These are phyloP conservation scores for Mycena olivaceomarginata DNA, from an alignment of 768 basidiomycete genomes.

Conservation along the genomic window DNA sequence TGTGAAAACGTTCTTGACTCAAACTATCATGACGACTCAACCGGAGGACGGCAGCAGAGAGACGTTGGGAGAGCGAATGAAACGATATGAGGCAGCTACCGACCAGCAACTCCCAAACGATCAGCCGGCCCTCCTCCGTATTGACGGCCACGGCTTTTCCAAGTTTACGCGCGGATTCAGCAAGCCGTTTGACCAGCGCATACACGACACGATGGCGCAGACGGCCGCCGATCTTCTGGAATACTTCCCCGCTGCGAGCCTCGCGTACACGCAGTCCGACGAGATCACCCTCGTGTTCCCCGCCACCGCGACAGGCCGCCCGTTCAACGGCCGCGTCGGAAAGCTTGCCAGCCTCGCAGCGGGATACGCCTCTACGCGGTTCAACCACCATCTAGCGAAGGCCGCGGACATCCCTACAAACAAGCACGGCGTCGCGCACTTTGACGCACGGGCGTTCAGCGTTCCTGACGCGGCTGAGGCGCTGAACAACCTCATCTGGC, in stretches of 20 bases:
- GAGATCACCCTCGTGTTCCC: slow-evolving; percentile 43
- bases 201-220: slow-evolving; percentile 39
- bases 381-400: slow-evolving; percentile 38
- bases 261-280: slow-evolving; percentile 44
- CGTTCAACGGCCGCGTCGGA: slow-evolving; percentile 39
- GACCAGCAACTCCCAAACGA: slow-evolving; percentile 33
- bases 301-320: slow-evolving; percentile 2
- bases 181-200: slow-evolving; percentile 40
- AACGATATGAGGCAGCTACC: slow-evolving; percentile 37
- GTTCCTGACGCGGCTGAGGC: slow-evolving; percentile 33
- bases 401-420: slow-evolving; percentile 8
- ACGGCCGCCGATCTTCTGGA: slow-evolving; percentile 34
- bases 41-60: background rate
- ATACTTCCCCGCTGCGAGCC: slow-evolving; percentile 40
- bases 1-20: background rate
- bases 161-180: slow-evolving; percentile 42
- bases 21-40: background rate
- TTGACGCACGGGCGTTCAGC: slow-evolving; percentile 39
- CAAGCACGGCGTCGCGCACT: slow-evolving; percentile 39
- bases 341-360: slow-evolving; percentile 41
- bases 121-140: slow-evolving; percentile 37
- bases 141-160: slow-evolving; percentile 42
- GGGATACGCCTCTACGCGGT: slow-evolving; percentile 36
- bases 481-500: slow-evolving; percentile 44
- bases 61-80: slow-evolving; percentile 38